Evolutionary conservation across 1,284 basidiomycete genomes (phyloP), one percentile per base, ranked within the genome.

Genomic region (Cryptococcus floricola): DNA sequence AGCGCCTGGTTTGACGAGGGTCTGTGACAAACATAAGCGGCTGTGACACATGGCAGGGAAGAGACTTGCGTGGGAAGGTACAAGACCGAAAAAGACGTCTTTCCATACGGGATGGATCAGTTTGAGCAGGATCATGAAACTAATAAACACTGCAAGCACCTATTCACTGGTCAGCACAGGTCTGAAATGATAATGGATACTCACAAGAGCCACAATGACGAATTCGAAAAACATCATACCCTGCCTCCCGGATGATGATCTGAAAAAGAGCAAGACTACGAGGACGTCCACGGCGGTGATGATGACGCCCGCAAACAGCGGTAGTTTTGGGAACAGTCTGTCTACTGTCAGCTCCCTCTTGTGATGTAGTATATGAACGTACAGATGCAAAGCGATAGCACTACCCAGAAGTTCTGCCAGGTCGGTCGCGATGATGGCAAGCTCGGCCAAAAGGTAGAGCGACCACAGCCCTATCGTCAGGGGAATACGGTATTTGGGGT

Each of bases 251-350:
- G 56, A 55, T 47, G 69, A 62, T 1, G 72, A 70, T 16, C 69
- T 58, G 62, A 74, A 77, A 68, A 76, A 77, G 28, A 73, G 49
- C 18, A 78, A 62, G 14, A 77, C 67, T 54, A 96, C 68, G 53
- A 97, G 79, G 14, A 95, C 91, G 70, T 97, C 92, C 37, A 82
- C 80, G 0, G 86, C 86, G 2, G 92, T 96, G 59, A 95, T 80
- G 44, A 95, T 80, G 2, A 95, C 88, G 39, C 87, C 87, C 2
- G 84, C 87, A 82, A 85, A 92, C 5, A 93, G 79, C 28, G 90
- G 84, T 9, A 95, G 78, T 37, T 77, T 78, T 0, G 92, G 91
- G 68, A 94, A 90, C 42, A 95, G 81, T 2, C 78, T 80, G 39
- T 25, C 46, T 48, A 27, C 37, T 37, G 34, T 37, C 46, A 31